Conservation (phyloP, 192 early-diverging fungal genomes). For the Oehlia diaphana region DNA sequence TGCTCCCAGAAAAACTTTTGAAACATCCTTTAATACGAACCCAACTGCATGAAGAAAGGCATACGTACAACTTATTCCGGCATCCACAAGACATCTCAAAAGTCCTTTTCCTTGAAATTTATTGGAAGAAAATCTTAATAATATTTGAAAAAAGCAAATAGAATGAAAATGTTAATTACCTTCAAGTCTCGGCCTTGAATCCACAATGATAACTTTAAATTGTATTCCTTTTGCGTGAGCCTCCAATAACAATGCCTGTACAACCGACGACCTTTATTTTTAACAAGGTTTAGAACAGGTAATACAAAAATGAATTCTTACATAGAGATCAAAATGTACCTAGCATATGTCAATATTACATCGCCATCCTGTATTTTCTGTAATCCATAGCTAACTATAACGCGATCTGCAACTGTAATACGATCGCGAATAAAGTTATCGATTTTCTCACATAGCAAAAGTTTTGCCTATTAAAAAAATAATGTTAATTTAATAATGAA, state of each 20-base stretch:
- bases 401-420: slow-evolving; percentile 77
- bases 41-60: slow-evolving; percentile 65
- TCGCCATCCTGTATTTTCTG: slow-evolving; percentile 92
- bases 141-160: neutral
- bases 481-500: neutral
- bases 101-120: slow-evolving; percentile 59
- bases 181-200: slow-evolving; percentile 86
- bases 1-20: slow-evolving; percentile 96
- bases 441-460: slow-evolving; percentile 69
- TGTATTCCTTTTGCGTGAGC: slow-evolving; percentile 72
- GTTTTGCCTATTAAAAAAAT: slow-evolving; percentile 58
- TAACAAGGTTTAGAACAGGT: neutral
- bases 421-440: slow-evolving; percentile 89
- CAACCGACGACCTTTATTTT: slow-evolving; percentile 70
- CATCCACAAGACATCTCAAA: slow-evolving; percentile 54
- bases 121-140: neutral
- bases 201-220: slow-evolving; percentile 92
- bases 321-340: slow-evolving; percentile 23
- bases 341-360: slow-evolving; percentile 88
- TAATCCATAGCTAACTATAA: slow-evolving; percentile 78
- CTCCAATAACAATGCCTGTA: slow-evolving; percentile 72
- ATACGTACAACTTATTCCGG: slow-evolving; percentile 77
- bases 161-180: slow-evolving; percentile 47
- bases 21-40: slow-evolving; percentile 79
- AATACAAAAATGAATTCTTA: neutral